Percentiles rank a stretch among this genome's conserved stretches.
Evolutionary conservation across 1,284 basidiomycete species (phyloP).

Genomic region (Laetiporus sulphureus): DNA sequence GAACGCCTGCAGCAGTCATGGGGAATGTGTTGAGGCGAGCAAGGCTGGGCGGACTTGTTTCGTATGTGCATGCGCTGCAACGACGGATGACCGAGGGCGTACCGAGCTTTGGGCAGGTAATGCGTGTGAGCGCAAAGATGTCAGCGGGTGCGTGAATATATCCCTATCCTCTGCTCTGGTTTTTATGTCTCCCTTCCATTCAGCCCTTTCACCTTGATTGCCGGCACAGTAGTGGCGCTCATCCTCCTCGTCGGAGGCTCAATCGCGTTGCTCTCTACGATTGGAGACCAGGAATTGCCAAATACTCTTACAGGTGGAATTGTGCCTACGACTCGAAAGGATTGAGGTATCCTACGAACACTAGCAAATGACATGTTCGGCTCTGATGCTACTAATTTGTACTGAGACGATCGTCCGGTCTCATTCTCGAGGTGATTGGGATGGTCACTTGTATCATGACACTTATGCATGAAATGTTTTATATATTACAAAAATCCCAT

Average conservation of each 20-base stretch:
- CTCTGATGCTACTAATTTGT: not conserved
- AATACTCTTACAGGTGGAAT: conserved; percentile 63
- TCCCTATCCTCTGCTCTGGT: not conserved
- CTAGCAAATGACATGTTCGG: not conserved
- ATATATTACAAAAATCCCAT: not conserved
- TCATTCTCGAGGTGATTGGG: not conserved
- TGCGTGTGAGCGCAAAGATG: conserved; percentile 68
- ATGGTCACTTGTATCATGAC: not conserved
- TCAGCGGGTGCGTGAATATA: conserved; percentile 56
- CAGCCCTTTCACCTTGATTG: conserved; percentile 68
- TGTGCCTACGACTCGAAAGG: conserved; percentile 41
- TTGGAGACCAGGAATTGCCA: conserved; percentile 59
- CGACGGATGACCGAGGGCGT: conserved; percentile 41
- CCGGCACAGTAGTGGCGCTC: conserved; percentile 59
- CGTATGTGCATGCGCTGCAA: conserved; percentile 60
- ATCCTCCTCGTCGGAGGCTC: conserved; percentile 62
- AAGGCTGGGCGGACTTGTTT: conserved; percentile 66
- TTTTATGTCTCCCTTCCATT: no score
- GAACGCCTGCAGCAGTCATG: conserved; percentile 60
- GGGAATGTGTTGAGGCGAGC: conserved; percentile 52
- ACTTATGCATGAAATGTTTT: not conserved
- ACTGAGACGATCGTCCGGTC: not conserved
- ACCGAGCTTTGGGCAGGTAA: conserved; percentile 66
- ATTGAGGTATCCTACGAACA: conserved; percentile 29
- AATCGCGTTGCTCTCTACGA: conserved; percentile 54